Evolutionary conservation across 441 rosid genomes (phyloP).

Genomic region (Gossypium lobatum): DNA sequence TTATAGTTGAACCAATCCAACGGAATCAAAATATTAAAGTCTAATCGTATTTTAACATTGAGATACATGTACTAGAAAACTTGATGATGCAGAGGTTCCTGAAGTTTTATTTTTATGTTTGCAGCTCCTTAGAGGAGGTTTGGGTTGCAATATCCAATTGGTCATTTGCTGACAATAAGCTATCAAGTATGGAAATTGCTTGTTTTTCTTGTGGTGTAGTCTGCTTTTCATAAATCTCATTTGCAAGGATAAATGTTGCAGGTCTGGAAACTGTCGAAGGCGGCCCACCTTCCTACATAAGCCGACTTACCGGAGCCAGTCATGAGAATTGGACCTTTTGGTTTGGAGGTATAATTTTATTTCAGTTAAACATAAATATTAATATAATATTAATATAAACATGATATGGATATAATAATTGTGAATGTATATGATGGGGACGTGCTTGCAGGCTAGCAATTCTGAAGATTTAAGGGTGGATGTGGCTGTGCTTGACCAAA

Average conservation of each 20-base stretch:
- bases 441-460: conserved; percentile 45
- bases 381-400: no score
- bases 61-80: neutral
- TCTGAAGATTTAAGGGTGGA: conserved; percentile 58
- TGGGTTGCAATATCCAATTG: conserved; percentile 93
- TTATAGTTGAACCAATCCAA: no score
- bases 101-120: conserved; percentile 17
- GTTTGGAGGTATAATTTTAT: conserved; percentile 58
- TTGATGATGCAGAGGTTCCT: neutral
- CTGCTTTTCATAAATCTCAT: neutral
- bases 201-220: neutral
- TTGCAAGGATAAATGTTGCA: conserved; percentile 25
- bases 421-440: neutral
- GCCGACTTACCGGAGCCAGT: conserved; percentile 73
- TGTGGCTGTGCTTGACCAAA: conserved; percentile 77
- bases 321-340: conserved; percentile 84
- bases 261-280: conserved; percentile 57
- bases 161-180: conserved; percentile 77
- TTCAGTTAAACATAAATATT: neutral
- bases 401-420: no score
- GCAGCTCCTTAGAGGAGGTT: conserved; percentile 78
- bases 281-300: conserved; percentile 79
- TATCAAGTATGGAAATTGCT: conserved; percentile 47
- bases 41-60: no score
- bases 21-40: no score